These are phyloP conservation scores for Aspergillus fumigatiaffinis DNA, from an alignment of 2,329 filamentous ascomycete genomes.

Conservation along the genomic window DNA sequence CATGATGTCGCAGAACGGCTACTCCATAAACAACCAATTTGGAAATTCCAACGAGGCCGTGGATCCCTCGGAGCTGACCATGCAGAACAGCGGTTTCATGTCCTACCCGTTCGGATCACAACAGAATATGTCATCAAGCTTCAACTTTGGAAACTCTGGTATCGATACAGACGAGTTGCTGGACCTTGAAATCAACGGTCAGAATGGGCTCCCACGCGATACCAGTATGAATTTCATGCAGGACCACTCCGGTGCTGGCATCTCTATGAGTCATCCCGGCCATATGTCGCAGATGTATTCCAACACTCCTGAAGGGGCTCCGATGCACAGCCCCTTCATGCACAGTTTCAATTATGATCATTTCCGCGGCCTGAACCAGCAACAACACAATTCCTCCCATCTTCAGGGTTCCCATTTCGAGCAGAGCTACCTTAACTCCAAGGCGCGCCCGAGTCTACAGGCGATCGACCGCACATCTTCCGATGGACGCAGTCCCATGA, in stretches of 20 bases:
- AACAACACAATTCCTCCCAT: conserved; percentile 40
- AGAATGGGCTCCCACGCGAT: conserved; percentile 33
- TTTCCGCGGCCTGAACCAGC: conserved; percentile 64
- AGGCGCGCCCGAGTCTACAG: conserved; percentile 58
- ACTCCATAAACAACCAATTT: conserved; percentile 53
- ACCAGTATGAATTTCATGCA: conserved; percentile 37
- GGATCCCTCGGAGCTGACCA: conserved; percentile 80
- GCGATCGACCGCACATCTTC: conserved; percentile 70
- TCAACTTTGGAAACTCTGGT: conserved; percentile 70
- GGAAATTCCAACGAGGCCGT: conserved; percentile 58
- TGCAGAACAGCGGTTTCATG: conserved; percentile 54
- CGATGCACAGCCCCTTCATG: conserved; percentile 86
- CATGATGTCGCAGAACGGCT: conserved; percentile 48
- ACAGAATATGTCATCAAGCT: conserved; percentile 66
- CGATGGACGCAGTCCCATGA: conserved; percentile 73
- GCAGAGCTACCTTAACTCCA: conserved; percentile 57
- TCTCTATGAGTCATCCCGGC: conserved; percentile 61
- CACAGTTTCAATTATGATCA: conserved; percentile 73
- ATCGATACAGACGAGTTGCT: conserved; percentile 87
- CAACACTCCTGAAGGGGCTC: conserved; percentile 84
- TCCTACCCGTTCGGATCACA: conserved; percentile 58
- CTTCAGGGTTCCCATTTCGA: conserved; percentile 42
- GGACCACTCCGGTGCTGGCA: conserved; percentile 50
- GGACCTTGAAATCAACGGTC: conserved; percentile 52
- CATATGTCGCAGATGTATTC: conserved; percentile 75